Evolutionary conservation across 805 yeast genomes (phyloP), one percentile per base, ranked within the genome.

Genomic region (Myxozyma vanderwaltii): DNA sequence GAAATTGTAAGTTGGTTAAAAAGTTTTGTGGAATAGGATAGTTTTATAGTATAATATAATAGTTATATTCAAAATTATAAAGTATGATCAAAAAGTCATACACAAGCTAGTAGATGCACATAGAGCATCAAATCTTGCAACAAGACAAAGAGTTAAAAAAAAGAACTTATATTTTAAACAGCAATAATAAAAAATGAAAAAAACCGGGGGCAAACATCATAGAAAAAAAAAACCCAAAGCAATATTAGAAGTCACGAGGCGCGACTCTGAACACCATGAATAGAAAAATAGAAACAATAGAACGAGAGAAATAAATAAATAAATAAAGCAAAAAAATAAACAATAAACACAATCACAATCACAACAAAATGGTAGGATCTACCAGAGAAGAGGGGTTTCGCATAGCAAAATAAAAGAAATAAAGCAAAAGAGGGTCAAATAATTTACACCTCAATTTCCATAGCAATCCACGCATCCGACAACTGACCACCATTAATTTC

Each of bases 381-480:
- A 38, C 17, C 43, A 33, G n/a, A 35, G 52, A 23, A 23, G 50
- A 31, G 23, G 23, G 6, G 21, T 5, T 48, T 23, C 15, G 27
- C 40, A 45, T 19, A 53, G 7, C 27, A n/a, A 45, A 35, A n/a
- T n/a, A n/a, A n/a, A n/a, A n/a, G n/a, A n/a, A n/a, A n/a, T n/a
- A n/a, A n/a, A 12, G 26, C 12, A 24, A 38, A 36, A 49, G 40
- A 23, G 15, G 6, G 24, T 17, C 4, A 19, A 39, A 40, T 17
- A 13, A 15, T 6, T 55, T 61, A 66, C 38, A 65, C 38, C 17
- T 61, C 65, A 51, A 63, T 63, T 10, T 63, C 58, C 58, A 66
- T 58, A n/a, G 62, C 63, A 15, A 61, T 54, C 68, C 68, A 66
- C 13, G 63, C 62, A 21, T 61, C 65, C 24, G 59, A 56, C 24